Evolutionary conservation across 108 stramenopile species (phyloP).

Genomic region (Nannochloropsis gaditana): DNA sequence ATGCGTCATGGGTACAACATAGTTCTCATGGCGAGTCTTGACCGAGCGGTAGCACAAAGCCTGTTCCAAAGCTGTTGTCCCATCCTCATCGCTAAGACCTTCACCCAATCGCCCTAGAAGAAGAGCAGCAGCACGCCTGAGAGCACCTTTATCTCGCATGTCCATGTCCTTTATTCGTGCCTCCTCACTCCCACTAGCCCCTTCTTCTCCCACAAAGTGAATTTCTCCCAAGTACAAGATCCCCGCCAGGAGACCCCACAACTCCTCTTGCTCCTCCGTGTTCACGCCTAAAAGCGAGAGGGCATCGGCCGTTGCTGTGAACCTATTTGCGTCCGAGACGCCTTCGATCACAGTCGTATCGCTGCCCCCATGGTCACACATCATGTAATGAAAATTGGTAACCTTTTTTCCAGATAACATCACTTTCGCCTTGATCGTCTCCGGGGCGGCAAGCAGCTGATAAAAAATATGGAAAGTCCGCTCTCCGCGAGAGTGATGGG

Average conservation of each 20-base stretch:
- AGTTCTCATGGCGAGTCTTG: constrained; percentile 65
- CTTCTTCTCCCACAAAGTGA: neutral
- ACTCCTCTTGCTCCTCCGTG: constrained; percentile 26
- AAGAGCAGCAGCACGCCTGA: neutral
- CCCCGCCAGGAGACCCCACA: constrained; percentile 34
- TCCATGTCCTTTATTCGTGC: neutral
- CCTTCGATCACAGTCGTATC: constrained; percentile 30
- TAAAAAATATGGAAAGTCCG: constrained; percentile 65
- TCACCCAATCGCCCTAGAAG: constrained; percentile 24
- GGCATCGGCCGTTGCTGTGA: constrained; percentile 23
- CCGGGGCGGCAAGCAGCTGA: constrained; percentile 46
- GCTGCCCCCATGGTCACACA: constrained; percentile 24
- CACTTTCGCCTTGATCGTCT: constrained; percentile 7
- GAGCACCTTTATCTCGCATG: neutral
- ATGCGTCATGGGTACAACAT: constrained; percentile 64
- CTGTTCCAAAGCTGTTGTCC: constrained; percentile 52
- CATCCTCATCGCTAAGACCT: constrained; percentile 12
- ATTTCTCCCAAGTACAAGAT: constrained; percentile 41
- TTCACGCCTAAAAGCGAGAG: constrained; percentile 34
- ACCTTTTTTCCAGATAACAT: constrained; percentile 23
- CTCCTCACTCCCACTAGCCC: neutral
- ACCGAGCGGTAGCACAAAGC: constrained; percentile 71
- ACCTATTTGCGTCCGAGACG: constrained; percentile 22
- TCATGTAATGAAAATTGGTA: constrained; percentile 31
- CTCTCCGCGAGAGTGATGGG: constrained; percentile 52